A percentile compares a stretch with the other conserved stretches of the same genome.
These are phyloP conservation scores for Chondrus crispus DNA, from an alignment of 23 red algal species.

Conservation along the genomic window DNA sequence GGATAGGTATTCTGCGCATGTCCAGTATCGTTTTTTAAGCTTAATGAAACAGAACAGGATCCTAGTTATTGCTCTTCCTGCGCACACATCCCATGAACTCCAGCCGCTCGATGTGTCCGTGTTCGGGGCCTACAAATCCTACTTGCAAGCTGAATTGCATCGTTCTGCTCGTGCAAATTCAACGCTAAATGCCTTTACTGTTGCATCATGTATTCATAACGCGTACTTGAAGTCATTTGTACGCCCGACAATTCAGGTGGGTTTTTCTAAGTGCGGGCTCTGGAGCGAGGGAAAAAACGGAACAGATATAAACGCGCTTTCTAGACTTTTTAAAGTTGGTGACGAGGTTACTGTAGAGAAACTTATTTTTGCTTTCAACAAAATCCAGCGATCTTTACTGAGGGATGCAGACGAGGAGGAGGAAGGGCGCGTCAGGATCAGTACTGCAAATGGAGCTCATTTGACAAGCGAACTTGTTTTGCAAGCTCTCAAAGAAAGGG, in stretches of 20 bases:
- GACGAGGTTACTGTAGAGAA: neutral
- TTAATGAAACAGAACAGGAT: too few relatives aligned
- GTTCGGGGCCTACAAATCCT: neutral
- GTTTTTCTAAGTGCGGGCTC: neutral
- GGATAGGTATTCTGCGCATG: neutral
- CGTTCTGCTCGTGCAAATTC: too few relatives aligned
- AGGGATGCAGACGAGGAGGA: neutral
- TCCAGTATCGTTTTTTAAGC: too few relatives aligned
- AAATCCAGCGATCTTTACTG: neutral
- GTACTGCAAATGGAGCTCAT: neutral
- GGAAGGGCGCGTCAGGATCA: neutral
- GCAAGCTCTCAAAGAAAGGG: neutral
- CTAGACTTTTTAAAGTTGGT: neutral
- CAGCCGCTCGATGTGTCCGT: conserved; percentile 27
- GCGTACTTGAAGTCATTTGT: neutral
- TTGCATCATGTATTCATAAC: neutral
- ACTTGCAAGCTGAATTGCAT: neutral
- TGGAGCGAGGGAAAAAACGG: neutral
- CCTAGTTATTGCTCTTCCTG: neutral
- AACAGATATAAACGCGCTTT: neutral
- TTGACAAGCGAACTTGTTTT: neutral
- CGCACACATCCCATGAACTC: conserved; percentile 5
- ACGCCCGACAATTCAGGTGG: neutral
- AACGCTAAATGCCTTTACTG: neutral
- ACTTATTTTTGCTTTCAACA: neutral